Conservation (phyloP, 257 asterid genomes). For the Capsicum rhomboideum region DNA sequence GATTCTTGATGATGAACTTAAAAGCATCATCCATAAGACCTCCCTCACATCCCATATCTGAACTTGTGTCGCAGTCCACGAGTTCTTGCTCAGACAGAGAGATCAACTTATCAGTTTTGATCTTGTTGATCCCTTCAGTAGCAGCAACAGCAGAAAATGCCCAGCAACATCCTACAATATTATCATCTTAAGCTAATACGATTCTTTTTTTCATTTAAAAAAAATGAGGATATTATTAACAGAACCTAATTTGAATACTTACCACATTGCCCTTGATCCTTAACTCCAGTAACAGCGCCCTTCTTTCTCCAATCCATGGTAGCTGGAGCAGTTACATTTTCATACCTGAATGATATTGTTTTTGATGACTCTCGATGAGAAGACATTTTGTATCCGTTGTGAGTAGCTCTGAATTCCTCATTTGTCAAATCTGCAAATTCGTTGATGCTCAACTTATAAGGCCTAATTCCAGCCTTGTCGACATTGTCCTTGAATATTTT, state of each 20-base stretch:
- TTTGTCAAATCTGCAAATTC: constrained; percentile 38
- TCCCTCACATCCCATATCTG: constrained; percentile 4
- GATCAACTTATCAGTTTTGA: neutral
- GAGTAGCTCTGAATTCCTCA: constrained; percentile 25
- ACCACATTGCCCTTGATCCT: constrained; percentile 42
- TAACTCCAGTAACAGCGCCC: constrained; percentile 37
- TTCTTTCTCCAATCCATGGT: constrained; percentile 23
- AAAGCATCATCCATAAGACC: constrained; percentile 10
- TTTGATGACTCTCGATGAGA: neutral
- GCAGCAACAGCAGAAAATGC: constrained; percentile 19
- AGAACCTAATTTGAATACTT: neutral
- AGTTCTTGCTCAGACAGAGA: constrained; percentile 17
- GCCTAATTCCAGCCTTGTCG: constrained; percentile 3
- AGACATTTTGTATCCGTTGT: constrained; percentile 22
- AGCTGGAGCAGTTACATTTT: constrained; percentile 7
- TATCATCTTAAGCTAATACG: neutral
- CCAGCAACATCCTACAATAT: constrained; percentile 12
- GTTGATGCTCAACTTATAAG: constrained; percentile 29
- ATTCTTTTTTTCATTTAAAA: neutral
- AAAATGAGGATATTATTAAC: neutral
- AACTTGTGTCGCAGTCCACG: constrained; percentile 1
- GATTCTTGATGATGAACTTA: constrained; percentile 3
- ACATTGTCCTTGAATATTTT: constrained; percentile 27
- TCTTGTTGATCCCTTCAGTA: constrained; percentile 11
- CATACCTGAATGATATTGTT: constrained; percentile 10